These are phyloP conservation scores for Ustilaginoidea virens DNA, from an alignment of 2,329 filamentous ascomycete genomes.

Conservation along the genomic window DNA sequence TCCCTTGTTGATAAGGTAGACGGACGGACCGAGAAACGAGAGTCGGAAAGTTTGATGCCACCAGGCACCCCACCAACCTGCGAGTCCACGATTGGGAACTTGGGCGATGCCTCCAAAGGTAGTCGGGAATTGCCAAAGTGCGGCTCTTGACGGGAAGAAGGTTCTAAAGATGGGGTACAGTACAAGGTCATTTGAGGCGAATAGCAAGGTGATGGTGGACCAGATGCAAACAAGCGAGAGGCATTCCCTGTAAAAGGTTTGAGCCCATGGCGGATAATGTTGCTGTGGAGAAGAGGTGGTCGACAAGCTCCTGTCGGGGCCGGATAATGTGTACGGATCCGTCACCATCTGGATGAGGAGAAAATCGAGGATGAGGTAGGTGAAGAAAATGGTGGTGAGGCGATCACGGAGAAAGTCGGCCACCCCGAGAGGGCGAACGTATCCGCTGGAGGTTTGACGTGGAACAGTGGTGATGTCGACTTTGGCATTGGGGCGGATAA, in stretches of 20 bases:
- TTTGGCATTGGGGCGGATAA: slow-evolving; percentile 16
- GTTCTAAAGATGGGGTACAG: slow-evolving; percentile 33
- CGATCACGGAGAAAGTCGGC: slow-evolving; percentile 28
- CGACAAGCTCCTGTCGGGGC: slow-evolving; percentile 21
- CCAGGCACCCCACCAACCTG: slow-evolving; percentile 70
- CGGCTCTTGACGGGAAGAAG: slow-evolving; percentile 33
- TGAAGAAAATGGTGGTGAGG: slow-evolving; percentile 29
- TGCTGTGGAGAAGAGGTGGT: slow-evolving; percentile 27
- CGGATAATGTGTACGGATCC: slow-evolving; percentile 62
- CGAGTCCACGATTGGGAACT: slow-evolving; percentile 54
- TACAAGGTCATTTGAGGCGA: slow-evolving; percentile 42
- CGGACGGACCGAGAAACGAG: slow-evolving; percentile 47
- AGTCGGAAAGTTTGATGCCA: slow-evolving; percentile 88
- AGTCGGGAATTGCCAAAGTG: slow-evolving; percentile 38
- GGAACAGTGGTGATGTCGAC: slow-evolving; percentile 27
- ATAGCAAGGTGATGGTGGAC: slow-evolving; percentile 43
- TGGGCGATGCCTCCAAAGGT: slow-evolving; percentile 37
- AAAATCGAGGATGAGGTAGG: slow-evolving; percentile 55
- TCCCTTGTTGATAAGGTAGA: slow-evolving; percentile 26
- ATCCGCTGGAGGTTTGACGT: slow-evolving; percentile 28
- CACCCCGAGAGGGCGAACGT: slow-evolving; percentile 25
- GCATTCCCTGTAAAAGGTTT: slow-evolving; percentile 39
- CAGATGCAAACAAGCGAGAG: slow-evolving; percentile 42
- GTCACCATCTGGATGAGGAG: slow-evolving; percentile 53
- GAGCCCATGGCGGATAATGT: slow-evolving; percentile 24